Evolutionary conservation across 352 stramenopile genomes (phyloP).

Genomic region (Globisporangium camurandrum): DNA sequence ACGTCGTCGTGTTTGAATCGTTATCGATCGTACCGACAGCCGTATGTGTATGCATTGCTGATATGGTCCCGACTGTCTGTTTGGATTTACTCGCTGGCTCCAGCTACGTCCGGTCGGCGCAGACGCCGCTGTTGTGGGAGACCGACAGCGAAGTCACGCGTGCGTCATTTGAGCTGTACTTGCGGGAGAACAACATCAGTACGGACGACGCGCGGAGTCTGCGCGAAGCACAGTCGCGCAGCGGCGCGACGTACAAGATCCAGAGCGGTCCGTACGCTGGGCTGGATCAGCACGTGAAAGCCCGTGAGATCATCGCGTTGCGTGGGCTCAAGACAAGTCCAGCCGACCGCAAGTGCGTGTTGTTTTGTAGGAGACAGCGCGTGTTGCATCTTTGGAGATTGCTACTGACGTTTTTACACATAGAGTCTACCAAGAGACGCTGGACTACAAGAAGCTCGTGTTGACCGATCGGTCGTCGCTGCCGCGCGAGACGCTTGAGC

Average conservation of each 20-base stretch:
- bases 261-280: slow-evolving; percentile 65
- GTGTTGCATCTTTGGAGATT: not conserved
- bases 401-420: no score
- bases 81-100: not conserved
- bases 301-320: slow-evolving; percentile 53
- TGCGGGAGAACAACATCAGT: slow-evolving; percentile 71
- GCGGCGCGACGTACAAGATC: slow-evolving; percentile 75
- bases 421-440: slow-evolving; percentile 60
- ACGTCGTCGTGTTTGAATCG: slow-evolving; percentile 1
- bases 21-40: not conserved
- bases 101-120: slow-evolving; percentile 62
- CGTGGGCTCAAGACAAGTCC: slow-evolving; percentile 70
- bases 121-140: slow-evolving; percentile 64
- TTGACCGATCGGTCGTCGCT: slow-evolving; percentile 39
- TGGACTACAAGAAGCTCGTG: slow-evolving; percentile 66
- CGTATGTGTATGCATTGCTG: not conserved
- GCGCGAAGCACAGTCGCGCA: slow-evolving; percentile 56
- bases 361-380: no score
- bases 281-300: slow-evolving; percentile 77
- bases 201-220: slow-evolving; percentile 54
- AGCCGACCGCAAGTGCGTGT: slow-evolving; percentile 58
- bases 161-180: slow-evolving; percentile 75
- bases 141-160: slow-evolving; percentile 73
- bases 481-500: slow-evolving; percentile 52
- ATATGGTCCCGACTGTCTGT: not conserved